Evolutionary conservation across 441 rosid genomes (phyloP).

Genomic region (Populus hybrid): DNA sequence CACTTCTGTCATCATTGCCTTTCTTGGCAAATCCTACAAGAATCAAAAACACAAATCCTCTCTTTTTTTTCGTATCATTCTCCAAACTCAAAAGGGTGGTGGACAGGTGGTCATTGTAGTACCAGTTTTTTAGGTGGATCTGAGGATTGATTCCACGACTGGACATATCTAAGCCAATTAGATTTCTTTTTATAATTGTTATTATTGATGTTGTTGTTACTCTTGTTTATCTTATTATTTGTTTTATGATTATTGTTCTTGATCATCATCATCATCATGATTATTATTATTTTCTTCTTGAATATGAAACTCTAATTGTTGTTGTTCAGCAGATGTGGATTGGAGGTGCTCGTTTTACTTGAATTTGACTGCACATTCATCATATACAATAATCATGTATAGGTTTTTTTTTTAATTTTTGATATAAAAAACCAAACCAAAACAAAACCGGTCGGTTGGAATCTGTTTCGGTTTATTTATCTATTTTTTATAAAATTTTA

Average conservation of each 20-base stretch:
- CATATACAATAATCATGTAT: no score
- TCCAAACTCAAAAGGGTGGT: not conserved
- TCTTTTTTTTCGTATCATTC: not conserved
- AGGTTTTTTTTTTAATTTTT: no score
- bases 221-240: constrained; percentile 11
- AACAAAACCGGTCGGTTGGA: no score
- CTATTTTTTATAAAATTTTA: no score
- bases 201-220: not conserved
- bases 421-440: no score
- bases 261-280: not conserved
- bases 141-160: constrained; percentile 74
- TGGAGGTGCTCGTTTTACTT: no score
- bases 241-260: constrained; percentile 37
- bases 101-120: not conserved
- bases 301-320: no score
- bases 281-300: constrained; percentile 7
- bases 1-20: constrained; percentile 54
- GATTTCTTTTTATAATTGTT: constrained; percentile 54
- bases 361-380: no score
- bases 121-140: constrained; percentile 47
- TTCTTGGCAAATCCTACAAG: constrained; percentile 41
- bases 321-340: no score
- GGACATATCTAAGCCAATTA: constrained; percentile 98
- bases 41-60: not conserved
- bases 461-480: no score